These are phyloP conservation scores for Helenozyma baotianmanensis DNA, from an alignment of 805 yeast species.

Conservation along the genomic window DNA sequence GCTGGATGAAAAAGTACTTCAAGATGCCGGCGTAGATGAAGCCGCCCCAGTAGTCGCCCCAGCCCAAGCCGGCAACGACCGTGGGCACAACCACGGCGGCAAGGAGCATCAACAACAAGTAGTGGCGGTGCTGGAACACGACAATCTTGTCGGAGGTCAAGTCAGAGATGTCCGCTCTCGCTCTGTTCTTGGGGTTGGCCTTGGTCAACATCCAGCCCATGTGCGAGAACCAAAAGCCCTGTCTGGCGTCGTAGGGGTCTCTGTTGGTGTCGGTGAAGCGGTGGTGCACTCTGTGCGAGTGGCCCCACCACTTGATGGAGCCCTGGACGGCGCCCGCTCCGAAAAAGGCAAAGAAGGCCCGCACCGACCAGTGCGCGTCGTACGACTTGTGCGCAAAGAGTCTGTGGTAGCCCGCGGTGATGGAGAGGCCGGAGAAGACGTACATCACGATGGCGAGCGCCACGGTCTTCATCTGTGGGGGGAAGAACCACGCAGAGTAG, in stretches of 20 bases:
- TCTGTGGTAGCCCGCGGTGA: constrained; percentile 84
- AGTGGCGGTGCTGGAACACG: constrained; percentile 77
- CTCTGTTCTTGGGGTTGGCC: constrained; percentile 78
- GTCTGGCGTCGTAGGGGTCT: constrained; percentile 84
- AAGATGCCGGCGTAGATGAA: constrained; percentile 70
- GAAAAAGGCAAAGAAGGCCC: constrained; percentile 64
- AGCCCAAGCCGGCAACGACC: constrained; percentile 23
- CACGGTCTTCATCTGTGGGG: constrained; percentile 50
- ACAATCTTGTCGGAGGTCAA: constrained; percentile 74
- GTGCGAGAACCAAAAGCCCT: constrained; percentile 80
- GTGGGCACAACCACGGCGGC: constrained; percentile 66
- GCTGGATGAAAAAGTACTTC: constrained; percentile 68
- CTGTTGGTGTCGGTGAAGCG: constrained; percentile 78
- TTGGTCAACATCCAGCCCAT: constrained; percentile 81
- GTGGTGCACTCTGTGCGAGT: constrained; percentile 80
- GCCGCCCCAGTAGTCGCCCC: constrained; percentile 58
- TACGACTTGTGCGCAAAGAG: constrained; percentile 75
- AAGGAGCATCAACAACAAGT: constrained; percentile 54
- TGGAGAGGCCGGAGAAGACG: constrained; percentile 61
- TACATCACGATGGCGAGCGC: constrained; percentile 52
- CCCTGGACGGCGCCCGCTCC: constrained; percentile 86
- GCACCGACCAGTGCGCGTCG: constrained; percentile 56
- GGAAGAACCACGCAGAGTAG: constrained; percentile 38
- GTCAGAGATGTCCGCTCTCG: constrained; percentile 78
- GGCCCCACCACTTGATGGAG: constrained; percentile 87